A percentile compares a stretch with the other conserved stretches of the same genome.
Evolutionary conservation across 225 moss, liverwort and hornwort species (phyloP).

Genomic region (Thuidium tamariscinum): DNA sequence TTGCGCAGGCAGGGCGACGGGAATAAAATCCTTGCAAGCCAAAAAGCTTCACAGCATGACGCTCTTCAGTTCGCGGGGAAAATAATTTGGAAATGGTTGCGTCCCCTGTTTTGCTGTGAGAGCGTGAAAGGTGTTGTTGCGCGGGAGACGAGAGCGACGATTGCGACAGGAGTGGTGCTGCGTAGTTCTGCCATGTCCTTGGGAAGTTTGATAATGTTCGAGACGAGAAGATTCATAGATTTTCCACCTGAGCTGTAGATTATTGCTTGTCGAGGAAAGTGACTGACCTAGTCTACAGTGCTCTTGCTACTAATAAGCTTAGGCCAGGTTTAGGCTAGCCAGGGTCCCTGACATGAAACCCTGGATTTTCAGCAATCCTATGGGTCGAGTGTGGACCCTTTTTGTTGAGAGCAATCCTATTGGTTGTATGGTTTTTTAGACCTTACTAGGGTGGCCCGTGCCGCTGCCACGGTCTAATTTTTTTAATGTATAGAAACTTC

Average conservation of each 20-base stretch:
- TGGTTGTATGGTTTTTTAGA: too few species aligned
- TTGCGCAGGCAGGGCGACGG: background rate
- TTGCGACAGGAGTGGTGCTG: background rate
- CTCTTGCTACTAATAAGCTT: background rate
- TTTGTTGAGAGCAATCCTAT: too few species aligned
- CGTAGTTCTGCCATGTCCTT: background rate
- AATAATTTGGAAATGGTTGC: background rate
- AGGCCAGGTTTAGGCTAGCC: too few species aligned
- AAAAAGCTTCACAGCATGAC: background rate
- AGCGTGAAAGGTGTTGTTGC: background rate
- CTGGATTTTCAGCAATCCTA: too few species aligned
- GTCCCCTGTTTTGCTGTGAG: background rate
- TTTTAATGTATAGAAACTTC: too few species aligned
- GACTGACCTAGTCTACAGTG: background rate
- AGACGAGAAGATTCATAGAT: fast-evolving
- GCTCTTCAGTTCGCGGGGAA: background rate
- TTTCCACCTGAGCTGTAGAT: background rate
- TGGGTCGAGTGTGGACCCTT: too few species aligned
- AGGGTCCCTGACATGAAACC: too few species aligned
- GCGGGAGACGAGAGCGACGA: constrained; percentile 16
- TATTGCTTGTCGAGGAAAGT: background rate
- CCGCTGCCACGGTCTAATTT: too few species aligned
- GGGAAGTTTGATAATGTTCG: background rate
- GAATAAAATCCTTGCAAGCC: background rate
- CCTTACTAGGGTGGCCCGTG: too few species aligned